Evolutionary conservation across 768 basidiomycete genomes (phyloP), one percentile per base, ranked within the genome.

Genomic region (Sporobolomyces phaffii): DNA sequence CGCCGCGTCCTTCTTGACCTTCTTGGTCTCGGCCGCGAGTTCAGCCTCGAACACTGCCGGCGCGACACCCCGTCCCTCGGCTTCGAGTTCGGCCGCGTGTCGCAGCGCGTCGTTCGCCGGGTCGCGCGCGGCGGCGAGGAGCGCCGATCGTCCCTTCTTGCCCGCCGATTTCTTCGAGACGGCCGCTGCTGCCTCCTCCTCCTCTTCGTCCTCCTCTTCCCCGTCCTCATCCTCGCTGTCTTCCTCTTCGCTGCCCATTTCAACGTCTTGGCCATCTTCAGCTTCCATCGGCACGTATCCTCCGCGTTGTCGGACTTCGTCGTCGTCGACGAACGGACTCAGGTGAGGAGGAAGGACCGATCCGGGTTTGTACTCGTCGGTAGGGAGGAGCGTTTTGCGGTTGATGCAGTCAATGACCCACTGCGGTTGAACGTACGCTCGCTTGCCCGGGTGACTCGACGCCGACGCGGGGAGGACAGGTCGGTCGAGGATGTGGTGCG

Each of bases 321-420:
- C 84, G 47, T 80, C 83, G 73, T 88, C 89, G 51, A 89, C 91
- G 78, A 98, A 99, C 18, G 96, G 96, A 78, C 90, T 93, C 59
- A 99, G 78, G 80, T 99, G 96, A 31, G 96, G 92, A 3, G 96
- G 96, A 36, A 97, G 83, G 3, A 84, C 83, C 70, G 84, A 84
- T 4, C 92, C 96, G 75, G 91, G 92, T 28, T 81, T 82, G 76
- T 98, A 98, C 31, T 83, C 82, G 66, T 89, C 92, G 73, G 92
- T 89, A 1, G 90, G 82, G 33, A 97, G 82, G 64, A 94, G 83
- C 77, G 84, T 89, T 14, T 87, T 86, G 11, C 85, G 83, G 77
- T 99, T 99, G 76, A 96, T 86, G 77, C 89, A 96, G 77, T 99
- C 96, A 40, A 91, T 90, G 36, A 96, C 83, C 96, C 96, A 98